Evolutionary conservation across 768 basidiomycete genomes (phyloP).

Genomic region (Rhizopogon vulgaris): DNA sequence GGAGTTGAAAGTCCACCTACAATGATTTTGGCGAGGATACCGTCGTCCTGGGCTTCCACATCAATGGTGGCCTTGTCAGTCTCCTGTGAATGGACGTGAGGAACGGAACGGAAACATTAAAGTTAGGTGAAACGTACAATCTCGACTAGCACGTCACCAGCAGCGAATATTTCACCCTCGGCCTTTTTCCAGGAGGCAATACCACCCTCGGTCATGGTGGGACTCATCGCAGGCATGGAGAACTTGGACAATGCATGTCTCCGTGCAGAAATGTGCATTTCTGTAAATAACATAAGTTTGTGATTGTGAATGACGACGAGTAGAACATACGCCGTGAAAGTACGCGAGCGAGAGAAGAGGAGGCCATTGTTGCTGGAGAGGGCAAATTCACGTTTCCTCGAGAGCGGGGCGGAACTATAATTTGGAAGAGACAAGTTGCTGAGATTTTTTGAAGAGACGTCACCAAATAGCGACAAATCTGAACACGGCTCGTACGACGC

Average conservation of each 20-base stretch:
- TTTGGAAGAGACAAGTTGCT: not conserved
- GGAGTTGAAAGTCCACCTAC: slow-evolving; percentile 39
- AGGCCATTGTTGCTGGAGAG: slow-evolving; percentile 42
- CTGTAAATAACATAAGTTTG: slow-evolving; percentile 32
- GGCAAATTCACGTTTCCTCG: slow-evolving; percentile 15
- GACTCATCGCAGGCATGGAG: slow-evolving; percentile 98
- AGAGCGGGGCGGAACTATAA: slow-evolving; percentile 16
- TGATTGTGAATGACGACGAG: slow-evolving; percentile 1
- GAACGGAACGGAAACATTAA: slow-evolving; percentile 4
- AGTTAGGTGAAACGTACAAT: slow-evolving; percentile 52
- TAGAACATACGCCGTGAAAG: slow-evolving; percentile 53
- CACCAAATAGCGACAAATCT: slow-evolving; percentile 26
- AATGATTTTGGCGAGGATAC: slow-evolving; percentile 93
- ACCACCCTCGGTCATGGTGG: slow-evolving; percentile 99
- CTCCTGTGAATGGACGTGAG: slow-evolving; percentile 52
- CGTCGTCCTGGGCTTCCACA: slow-evolving; percentile 98
- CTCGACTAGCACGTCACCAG: slow-evolving; percentile 93
- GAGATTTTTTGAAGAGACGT: slow-evolving; percentile 24
- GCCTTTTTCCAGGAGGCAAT: slow-evolving; percentile 97
- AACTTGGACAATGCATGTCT: slow-evolving; percentile 80
- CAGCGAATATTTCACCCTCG: slow-evolving; percentile 85
- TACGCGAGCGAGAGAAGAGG: slow-evolving; percentile 52
- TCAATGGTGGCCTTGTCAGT: slow-evolving; percentile 99
- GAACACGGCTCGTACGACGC: slow-evolving; percentile 11
- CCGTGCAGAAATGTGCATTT: slow-evolving; percentile 76